Evolutionary conservation across 2,329 filamentous ascomycete species (phyloP).

Genomic region (Fusarium hostae): DNA sequence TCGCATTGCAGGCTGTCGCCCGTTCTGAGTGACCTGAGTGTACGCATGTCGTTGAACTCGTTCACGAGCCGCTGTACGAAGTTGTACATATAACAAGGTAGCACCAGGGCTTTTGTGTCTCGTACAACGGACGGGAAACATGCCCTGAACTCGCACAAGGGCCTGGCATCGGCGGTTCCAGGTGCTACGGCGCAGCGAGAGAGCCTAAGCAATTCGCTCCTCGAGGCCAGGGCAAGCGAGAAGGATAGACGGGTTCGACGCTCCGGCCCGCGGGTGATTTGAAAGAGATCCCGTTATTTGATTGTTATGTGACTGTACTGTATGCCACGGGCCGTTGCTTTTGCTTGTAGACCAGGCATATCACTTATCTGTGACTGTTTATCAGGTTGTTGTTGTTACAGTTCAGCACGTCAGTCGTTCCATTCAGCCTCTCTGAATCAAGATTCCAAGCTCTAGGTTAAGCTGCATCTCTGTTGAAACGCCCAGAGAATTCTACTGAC

Average conservation of each 20-base stretch:
- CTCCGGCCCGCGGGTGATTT: slow-evolving; percentile 29
- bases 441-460: slow-evolving; percentile 5
- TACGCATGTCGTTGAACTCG: slow-evolving; percentile 11
- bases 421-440: background rate
- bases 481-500: background rate
- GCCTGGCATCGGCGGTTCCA: slow-evolving; percentile 17
- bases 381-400: slow-evolving; percentile 8
- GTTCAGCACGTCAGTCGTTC: background rate
- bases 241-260: slow-evolving; percentile 29
- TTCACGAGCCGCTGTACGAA: slow-evolving; percentile 40
- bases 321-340: slow-evolving; percentile 21
- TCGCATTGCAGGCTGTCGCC: slow-evolving; percentile 6
- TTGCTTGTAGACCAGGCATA: background rate
- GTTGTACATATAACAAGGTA: slow-evolving; percentile 4
- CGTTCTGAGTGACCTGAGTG: background rate
- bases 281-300: slow-evolving; percentile 25
- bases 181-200: slow-evolving; percentile 36
- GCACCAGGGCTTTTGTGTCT: slow-evolving; percentile 27
- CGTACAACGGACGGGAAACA: slow-evolving; percentile 13
- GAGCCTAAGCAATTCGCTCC: slow-evolving; percentile 43
- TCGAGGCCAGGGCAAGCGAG: slow-evolving; percentile 42
- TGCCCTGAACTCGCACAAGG: slow-evolving; percentile 18
- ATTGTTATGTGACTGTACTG: background rate
- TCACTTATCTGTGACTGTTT: background rate
- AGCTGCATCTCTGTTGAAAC: slow-evolving; percentile 12